Evolutionary conservation across 768 basidiomycete genomes (phyloP).

Genomic region (Tricholoma hemisulphureum): DNA sequence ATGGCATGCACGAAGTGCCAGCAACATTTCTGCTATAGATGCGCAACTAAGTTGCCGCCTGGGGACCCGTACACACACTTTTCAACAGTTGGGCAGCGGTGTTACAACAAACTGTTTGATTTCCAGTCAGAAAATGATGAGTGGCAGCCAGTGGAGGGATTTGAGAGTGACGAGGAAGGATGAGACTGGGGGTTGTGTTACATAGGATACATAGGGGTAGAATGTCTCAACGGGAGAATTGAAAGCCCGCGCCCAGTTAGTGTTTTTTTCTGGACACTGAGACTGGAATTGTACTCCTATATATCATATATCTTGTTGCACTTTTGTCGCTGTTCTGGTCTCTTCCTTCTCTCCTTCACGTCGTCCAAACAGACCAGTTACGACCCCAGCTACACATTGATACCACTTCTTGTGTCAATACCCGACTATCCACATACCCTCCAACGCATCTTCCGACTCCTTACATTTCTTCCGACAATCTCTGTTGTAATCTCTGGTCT

Average conservation of each 20-base stretch:
- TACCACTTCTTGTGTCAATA: slow-evolving; percentile 55
- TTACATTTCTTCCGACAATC: not conserved
- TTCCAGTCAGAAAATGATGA: slow-evolving; percentile 40
- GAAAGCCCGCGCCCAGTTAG: slow-evolving; percentile 35
- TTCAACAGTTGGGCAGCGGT: slow-evolving; percentile 47
- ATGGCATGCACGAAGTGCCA: slow-evolving; percentile 78
- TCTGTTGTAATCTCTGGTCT: slow-evolving; percentile 17
- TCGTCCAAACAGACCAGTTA: slow-evolving; percentile 30
- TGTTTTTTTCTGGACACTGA: slow-evolving; percentile 33
- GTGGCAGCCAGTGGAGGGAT: slow-evolving; percentile 52
- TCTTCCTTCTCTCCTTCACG: slow-evolving; percentile 29
- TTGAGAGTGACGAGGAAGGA: no score
- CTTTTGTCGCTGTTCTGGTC: slow-evolving; percentile 24
- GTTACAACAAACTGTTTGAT: slow-evolving; percentile 72
- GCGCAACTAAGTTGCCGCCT: slow-evolving; percentile 52
- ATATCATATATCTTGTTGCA: slow-evolving; percentile 19
- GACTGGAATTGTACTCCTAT: slow-evolving; percentile 20
- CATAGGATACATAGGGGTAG: slow-evolving; percentile 8
- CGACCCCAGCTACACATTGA: slow-evolving; percentile 39
- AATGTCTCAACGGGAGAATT: slow-evolving; percentile 25
- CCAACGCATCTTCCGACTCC: slow-evolving; percentile 7
- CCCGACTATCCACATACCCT: slow-evolving; percentile 46
- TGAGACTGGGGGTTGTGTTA: slow-evolving; percentile 15
- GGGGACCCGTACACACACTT: slow-evolving; percentile 69
- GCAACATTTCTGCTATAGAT: slow-evolving; percentile 82